Evolutionary conservation across 139 green algal species (phyloP), one percentile per base, ranked within the genome.

Genomic region (Choricystis sp.): DNA sequence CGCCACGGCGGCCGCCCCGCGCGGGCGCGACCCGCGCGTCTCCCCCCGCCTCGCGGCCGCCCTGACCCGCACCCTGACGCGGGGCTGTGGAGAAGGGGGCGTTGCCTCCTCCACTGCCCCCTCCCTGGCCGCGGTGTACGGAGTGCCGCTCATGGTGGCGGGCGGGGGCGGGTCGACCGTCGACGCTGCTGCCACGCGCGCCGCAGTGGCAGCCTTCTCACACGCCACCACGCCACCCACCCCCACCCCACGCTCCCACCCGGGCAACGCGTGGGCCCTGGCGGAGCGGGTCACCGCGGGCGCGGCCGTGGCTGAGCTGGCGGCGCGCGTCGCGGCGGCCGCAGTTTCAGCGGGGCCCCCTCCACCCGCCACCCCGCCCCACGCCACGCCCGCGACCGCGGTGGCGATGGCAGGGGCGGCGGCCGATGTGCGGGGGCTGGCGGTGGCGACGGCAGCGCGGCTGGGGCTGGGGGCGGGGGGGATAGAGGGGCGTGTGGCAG

Each of bases 381-480:
- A 16, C 40, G 40, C 40, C 40, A 52, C 9, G 40, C 40, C 9
- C 9, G 40, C 40, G 40, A 16, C 40, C 9, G 40, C 40, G 40
- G 40, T 16, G 40, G 40, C 16, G 40, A 16, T 52, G 40, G 40
- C 40, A 16, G 40, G 9, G 40, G 40, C 40, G 9, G 26, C 58
- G 31, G 58, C 20, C 30, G 60, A 64, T 56, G 29, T 69, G 59
- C 59, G 59, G 26, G 65, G 68, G 22, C 30, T 66, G 23, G 61
- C 71, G 20, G 49, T 71, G 30, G 56, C 64, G 3, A 52, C 65
- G 24, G 70, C 61, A 4, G 70, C 70, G 0, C 56, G 70, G 16
- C 31, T 65, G n/a, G 71, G 71, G n/a, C 48, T 75, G 61, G 65
- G 60, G 4, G 63, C 68, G 24, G 31, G 61, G 23, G 70, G 65